Evolutionary conservation across 2,329 filamentous ascomycete genomes (phyloP).

Genomic region (Apiospora koreana): DNA sequence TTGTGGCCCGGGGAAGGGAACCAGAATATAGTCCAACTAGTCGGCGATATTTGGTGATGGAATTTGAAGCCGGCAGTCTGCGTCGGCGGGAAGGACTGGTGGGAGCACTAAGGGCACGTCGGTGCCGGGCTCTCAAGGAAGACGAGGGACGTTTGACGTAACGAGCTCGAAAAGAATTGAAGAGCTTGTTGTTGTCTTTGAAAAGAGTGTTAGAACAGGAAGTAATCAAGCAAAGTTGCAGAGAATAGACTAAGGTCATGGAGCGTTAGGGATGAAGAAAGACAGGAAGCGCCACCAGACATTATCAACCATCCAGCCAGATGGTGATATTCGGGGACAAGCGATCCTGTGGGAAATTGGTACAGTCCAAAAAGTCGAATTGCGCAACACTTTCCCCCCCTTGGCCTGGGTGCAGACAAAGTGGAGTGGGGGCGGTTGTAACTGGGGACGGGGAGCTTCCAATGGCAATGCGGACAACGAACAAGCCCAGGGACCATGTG

Average conservation of each 20-base stretch:
- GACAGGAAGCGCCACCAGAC: slow-evolving; percentile 19
- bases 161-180: slow-evolving; percentile 25
- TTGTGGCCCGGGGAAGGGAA: slow-evolving; percentile 21
- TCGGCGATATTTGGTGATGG: slow-evolving; percentile 19
- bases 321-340: slow-evolving; percentile 31
- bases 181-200: slow-evolving; percentile 26
- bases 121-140: slow-evolving; percentile 26
- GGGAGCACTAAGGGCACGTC: slow-evolving; percentile 27
- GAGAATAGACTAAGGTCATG: slow-evolving; percentile 32
- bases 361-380: background rate
- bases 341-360: slow-evolving; percentile 28
- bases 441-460: slow-evolving; percentile 6
- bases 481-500: slow-evolving; percentile 6
- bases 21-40: slow-evolving; percentile 14
- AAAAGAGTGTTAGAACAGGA: slow-evolving; percentile 32
- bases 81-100: slow-evolving; percentile 26
- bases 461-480: background rate
- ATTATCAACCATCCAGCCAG: slow-evolving; percentile 29
- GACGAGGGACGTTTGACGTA: slow-evolving; percentile 28
- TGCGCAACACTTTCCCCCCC: background rate
- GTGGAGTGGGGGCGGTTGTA: background rate
- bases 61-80: slow-evolving; percentile 11
- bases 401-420: background rate
- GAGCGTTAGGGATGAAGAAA: slow-evolving; percentile 23
- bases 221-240: slow-evolving; percentile 33